Evolutionary conservation across 73 alveolate genomes (phyloP).

Genomic region (Tetrahymena malaccensis): DNA sequence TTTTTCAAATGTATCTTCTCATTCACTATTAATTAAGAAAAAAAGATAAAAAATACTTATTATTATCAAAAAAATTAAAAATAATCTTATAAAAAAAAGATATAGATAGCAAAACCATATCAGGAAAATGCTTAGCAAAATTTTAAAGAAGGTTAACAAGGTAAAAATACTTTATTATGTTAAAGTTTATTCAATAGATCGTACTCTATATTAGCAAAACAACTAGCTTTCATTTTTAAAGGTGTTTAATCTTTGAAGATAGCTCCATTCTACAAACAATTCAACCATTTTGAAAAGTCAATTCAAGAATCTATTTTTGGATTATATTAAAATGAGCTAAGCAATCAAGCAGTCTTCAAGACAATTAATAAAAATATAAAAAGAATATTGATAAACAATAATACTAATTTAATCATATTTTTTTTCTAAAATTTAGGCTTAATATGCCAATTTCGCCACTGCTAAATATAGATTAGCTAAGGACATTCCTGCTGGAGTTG

Average conservation of each 20-base stretch:
- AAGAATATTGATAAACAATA: neutral
- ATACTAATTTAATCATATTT: too few relatives aligned
- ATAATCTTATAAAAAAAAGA: neutral
- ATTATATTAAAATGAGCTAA: neutral
- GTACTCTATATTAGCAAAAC: neutral
- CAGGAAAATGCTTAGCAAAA: neutral
- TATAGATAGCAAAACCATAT: neutral
- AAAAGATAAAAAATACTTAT: neutral
- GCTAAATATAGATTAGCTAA: conserved; percentile 27
- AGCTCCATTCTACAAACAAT: neutral
- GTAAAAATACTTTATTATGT: neutral
- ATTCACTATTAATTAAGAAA: neutral
- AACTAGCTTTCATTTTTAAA: neutral
- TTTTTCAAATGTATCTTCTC: neutral
- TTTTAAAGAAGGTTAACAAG: neutral
- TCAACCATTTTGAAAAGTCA: neutral
- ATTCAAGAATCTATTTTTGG: neutral
- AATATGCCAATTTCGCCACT: conserved; percentile 5
- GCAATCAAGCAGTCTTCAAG: neutral
- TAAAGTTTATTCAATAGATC: neutral
- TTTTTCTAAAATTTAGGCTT: neutral
- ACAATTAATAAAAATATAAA: neutral
- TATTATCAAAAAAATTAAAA: neutral
- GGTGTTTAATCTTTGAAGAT: neutral
- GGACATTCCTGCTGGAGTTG: conserved; percentile 4